Base-by-base conservation (phyloP, 2,329 filamentous ascomycete genomes). In the Microdochium trichocladiopsis region DNA sequence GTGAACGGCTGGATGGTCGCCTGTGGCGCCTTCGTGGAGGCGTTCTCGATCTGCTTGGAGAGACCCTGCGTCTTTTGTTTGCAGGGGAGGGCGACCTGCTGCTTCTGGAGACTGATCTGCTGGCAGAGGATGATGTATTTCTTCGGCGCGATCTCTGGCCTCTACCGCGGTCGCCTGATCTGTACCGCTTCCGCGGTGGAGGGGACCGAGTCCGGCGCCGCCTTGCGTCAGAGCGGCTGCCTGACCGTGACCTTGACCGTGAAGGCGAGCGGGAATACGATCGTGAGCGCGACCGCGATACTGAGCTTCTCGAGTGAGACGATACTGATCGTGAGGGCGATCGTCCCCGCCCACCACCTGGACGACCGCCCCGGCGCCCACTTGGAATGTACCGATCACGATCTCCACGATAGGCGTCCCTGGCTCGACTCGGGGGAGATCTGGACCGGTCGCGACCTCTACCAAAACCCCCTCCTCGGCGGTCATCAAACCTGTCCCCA, bases 361-460 rank as follows among this genome's bases (percentile, higher is more conserved):
- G 69, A 16, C 69, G 63, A 14, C 66, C 70, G 18, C 69, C 68
- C 47, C 73, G 72, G 49, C 69, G 69, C n/a, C 71, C 72, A 56
- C 73, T 69, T 2, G 79, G 80, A 33, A 79, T 71, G 54, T 84
- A 80, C 54, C 74, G 74, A 56, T 83, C 79, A 48, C 78, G 69
- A 31, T 70, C 60, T 57, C 61, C 63, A 23, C 65, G 61, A 52
- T 67, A 72, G 11, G 69, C 69, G 49, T 71, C 75, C 11, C 69
- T 66, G 18, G 76, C 72, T 55, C 75, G 66, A 18, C 70, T 63
- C 5, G 71, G 70, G 9, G 77, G 77, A 1, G 80, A 78, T 4
- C 72, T 69, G 2, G 77, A 79, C 51, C 77, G 69, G 25, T 69
- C 69, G 10, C 70, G 66, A 22, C 69, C 68, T 22, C 76, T 71